phyloP scores from a whole-genome alignment of 208 protist species.

The Herpetomonas tarakana region DNA sequence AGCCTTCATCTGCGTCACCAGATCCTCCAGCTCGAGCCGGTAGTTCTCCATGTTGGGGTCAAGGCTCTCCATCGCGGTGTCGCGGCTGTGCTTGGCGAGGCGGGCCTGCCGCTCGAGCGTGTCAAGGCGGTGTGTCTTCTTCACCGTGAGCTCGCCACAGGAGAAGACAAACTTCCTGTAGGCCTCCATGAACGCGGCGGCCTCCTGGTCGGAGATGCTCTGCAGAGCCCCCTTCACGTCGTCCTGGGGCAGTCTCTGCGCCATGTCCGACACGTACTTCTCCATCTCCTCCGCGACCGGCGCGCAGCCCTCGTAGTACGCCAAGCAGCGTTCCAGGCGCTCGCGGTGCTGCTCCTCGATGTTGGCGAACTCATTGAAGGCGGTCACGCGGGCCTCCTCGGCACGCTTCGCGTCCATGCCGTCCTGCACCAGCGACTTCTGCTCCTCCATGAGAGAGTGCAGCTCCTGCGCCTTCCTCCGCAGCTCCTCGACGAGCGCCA shows the following conservation, averaged over 20 bases:
- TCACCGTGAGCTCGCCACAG: slow-evolving; percentile 76
- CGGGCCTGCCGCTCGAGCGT: slow-evolving; percentile 81
- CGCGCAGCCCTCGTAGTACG: slow-evolving; percentile 52
- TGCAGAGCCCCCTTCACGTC: slow-evolving; percentile 37
- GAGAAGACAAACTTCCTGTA: slow-evolving; percentile 71
- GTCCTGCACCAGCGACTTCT: slow-evolving; percentile 45
- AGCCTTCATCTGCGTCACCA: slow-evolving; percentile 66
- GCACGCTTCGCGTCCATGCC: slow-evolving; percentile 37
- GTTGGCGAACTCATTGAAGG: slow-evolving; percentile 74
- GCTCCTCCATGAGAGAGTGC: slow-evolving; percentile 46
- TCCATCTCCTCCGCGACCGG: slow-evolving; percentile 47
- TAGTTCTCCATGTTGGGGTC: slow-evolving; percentile 79
- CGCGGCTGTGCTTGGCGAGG: slow-evolving; percentile 70
- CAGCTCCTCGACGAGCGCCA: slow-evolving; percentile 63
- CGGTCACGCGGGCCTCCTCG: slow-evolving; percentile 57
- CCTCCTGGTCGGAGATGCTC: slow-evolving; percentile 46
- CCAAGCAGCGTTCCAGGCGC: slow-evolving; percentile 56
- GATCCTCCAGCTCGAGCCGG: slow-evolving; percentile 54
- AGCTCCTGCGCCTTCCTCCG: slow-evolving; percentile 59
- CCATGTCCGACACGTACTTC: slow-evolving; percentile 59
- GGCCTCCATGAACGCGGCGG: slow-evolving; percentile 43
- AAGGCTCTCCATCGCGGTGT: slow-evolving; percentile 84
- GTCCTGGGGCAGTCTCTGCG: slow-evolving; percentile 38
- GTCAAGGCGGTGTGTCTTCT: slow-evolving; percentile 84
- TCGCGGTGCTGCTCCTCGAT: slow-evolving; percentile 60